Percentiles rank a stretch among this genome's conserved stretches.
These are phyloP conservation scores for Exophiala oligosperma DNA, from an alignment of 2,329 filamentous ascomycete species.

Conservation along the genomic window DNA sequence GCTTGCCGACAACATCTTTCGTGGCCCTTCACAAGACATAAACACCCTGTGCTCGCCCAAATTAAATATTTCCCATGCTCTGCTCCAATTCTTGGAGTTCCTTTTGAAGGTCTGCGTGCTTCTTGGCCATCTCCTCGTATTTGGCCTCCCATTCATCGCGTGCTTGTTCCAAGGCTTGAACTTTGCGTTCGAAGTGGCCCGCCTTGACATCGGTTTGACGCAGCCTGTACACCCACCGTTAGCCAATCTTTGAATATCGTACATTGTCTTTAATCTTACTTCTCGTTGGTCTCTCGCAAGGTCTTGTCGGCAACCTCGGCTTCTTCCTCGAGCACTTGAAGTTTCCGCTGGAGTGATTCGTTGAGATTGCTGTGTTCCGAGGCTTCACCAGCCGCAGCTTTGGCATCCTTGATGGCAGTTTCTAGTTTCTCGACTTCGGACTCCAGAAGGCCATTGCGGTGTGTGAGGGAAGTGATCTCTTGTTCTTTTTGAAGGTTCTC, in stretches of 20 bases:
- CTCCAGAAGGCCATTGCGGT: slow-evolving; percentile 94
- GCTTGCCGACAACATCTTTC: slow-evolving; percentile 28
- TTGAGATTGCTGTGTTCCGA: slow-evolving; percentile 82
- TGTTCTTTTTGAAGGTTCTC: slow-evolving; percentile 97
- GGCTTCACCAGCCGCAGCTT: slow-evolving; percentile 81
- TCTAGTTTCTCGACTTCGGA: slow-evolving; percentile 91
- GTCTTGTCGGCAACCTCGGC: slow-evolving; percentile 96
- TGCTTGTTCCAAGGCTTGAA: slow-evolving; percentile 89
- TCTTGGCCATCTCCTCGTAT: slow-evolving; percentile 96
- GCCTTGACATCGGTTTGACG: slow-evolving; percentile 99
- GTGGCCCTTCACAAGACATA: slow-evolving; percentile 14
- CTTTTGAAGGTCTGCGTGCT: slow-evolving; percentile 80
- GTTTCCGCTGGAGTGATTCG: slow-evolving; percentile 85
- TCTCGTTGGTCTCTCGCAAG: slow-evolving; percentile 95
- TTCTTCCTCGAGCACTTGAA: slow-evolving; percentile 97
- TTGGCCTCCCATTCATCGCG: slow-evolving; percentile 95
- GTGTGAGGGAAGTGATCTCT: slow-evolving; percentile 92
- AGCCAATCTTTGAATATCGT: not conserved
- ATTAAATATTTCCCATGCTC: slow-evolving; percentile 90
- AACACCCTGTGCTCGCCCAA: slow-evolving; percentile 25
- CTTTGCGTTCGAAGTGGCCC: slow-evolving; percentile 98
- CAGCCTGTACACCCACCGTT: slow-evolving; percentile 60
- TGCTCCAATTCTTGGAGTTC: slow-evolving; percentile 86
- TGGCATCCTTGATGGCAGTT: slow-evolving; percentile 76
- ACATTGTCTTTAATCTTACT: slow-evolving; percentile 62